Evolutionary conservation across 179 eudicot species (phyloP), one percentile per base, ranked within the genome.

Genomic region (Patellifolia procumbens): DNA sequence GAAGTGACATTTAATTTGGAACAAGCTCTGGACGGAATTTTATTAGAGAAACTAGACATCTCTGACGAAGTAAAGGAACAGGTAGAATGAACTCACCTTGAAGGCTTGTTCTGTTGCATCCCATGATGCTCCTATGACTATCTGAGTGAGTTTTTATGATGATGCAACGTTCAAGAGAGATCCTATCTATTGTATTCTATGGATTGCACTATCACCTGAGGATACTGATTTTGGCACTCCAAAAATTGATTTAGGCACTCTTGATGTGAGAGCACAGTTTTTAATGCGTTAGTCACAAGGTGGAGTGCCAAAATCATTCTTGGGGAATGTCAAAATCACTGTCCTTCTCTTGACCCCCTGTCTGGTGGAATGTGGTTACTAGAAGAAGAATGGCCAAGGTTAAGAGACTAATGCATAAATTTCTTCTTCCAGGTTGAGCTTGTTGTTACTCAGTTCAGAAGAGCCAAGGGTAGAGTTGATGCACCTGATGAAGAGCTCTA

Each of bases 21-120:
- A 84, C 88, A 85, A 81, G 93, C 91, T 83, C 76, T 94, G 70
- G 86, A 81, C 81, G 89, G 81, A 65, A 87, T 92, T 73, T 81
- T 86, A 74, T 87, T 77, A 26, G 94, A 89, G 68, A 86, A 84
- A 43, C 97, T 94, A 81, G 97, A 90, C 80, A 90, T 94, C 62
- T 88, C 98, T 15, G 98, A 92, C 72, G 98, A 94, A 88, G 90
- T 94, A 55, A 92, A 88, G 80, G 98, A 94, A 79, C 98, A 94
- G 96, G 98, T 93, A 85, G 74, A 43, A 51, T 75, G 42, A 64
- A 59, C 49, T 64, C 71, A 48, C 59, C 46, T 53, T 81, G 52
- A 51, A 79, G 72, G 49, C 34, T 58, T 80, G 28, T 37, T 29
- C 63, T 75, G 60, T 26, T 81, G n/a, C 52, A 74, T 63, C n/a